These are phyloP conservation scores for Metrosideros polymorpha DNA, from an alignment of 441 rosid species.

Conservation along the genomic window DNA sequence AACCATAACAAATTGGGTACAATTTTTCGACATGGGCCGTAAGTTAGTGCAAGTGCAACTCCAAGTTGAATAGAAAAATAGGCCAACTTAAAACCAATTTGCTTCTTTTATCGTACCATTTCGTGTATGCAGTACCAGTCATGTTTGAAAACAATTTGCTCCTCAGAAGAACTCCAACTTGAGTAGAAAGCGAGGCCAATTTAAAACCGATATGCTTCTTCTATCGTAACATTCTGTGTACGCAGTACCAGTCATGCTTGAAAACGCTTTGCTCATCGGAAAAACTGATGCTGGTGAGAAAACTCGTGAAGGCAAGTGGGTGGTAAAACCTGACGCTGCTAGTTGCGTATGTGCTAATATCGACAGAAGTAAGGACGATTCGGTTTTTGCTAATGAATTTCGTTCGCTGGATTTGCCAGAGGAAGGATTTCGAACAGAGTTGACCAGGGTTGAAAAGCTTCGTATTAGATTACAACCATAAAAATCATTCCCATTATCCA, in stretches of 20 bases:
- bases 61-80: neutral
- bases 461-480: neutral
- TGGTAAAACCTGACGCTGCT: neutral
- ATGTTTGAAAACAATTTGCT: neutral
- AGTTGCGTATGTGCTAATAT: neutral
- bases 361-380: neutral
- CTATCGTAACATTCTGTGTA: neutral
- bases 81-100: neutral
- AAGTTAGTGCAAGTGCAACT: neutral
- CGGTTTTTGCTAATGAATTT: neutral
- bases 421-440: neutral
- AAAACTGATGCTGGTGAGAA: neutral
- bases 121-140: neutral
- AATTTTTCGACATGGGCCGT: neutral
- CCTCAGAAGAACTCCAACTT: too few species aligned
- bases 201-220: neutral
- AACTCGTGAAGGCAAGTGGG: neutral
- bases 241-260: neutral
- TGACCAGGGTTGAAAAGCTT: neutral
- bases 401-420: neutral
- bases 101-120: neutral
- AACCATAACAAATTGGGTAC: neutral
- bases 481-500: neutral
- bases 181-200: neutral
- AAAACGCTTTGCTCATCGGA: neutral